A percentile compares a stretch with the other conserved stretches of the same genome.
Evolutionary conservation across 345 rosid genomes (phyloP).

Genomic region (Triadica sebifera): DNA sequence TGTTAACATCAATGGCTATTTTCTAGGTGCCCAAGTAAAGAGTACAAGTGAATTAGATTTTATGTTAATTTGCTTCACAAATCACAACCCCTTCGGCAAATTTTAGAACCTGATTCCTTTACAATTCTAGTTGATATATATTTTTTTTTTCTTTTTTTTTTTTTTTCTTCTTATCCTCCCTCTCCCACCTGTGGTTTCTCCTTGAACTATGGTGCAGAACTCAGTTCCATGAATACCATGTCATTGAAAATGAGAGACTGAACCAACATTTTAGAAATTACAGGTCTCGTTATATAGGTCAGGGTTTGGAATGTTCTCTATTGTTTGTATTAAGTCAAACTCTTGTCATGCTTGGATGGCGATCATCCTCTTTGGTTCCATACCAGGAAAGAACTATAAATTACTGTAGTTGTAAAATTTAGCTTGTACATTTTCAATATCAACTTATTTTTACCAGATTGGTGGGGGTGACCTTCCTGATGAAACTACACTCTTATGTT

Average conservation of each 20-base stretch:
- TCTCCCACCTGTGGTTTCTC: neutral
- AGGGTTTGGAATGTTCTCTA: neutral
- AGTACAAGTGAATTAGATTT: neutral
- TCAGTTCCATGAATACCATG: neutral
- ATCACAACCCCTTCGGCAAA: neutral
- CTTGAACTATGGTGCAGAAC: neutral
- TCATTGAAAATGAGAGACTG: neutral
- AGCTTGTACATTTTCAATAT: slow-evolving; percentile 17
- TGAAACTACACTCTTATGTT: slow-evolving; percentile 77
- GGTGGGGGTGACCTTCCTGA: slow-evolving; percentile 91
- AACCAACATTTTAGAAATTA: neutral
- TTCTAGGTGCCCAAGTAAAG: neutral
- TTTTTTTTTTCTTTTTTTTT: too few relatives aligned
- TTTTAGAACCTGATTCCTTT: too few relatives aligned
- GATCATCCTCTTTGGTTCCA: neutral
- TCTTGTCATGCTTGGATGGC: neutral
- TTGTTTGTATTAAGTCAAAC: neutral
- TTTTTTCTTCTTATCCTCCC: neutral
- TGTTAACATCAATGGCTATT: neutral
- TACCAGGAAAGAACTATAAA: slow-evolving; percentile 3
- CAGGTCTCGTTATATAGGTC: neutral
- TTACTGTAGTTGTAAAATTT: slow-evolving; percentile 3
- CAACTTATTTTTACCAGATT: slow-evolving; percentile 50
- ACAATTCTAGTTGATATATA: too few relatives aligned
- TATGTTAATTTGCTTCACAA: neutral